Evolutionary conservation across 768 basidiomycete species (phyloP), one percentile per base, ranked within the genome.

Genomic region (Trametes meyenii): DNA sequence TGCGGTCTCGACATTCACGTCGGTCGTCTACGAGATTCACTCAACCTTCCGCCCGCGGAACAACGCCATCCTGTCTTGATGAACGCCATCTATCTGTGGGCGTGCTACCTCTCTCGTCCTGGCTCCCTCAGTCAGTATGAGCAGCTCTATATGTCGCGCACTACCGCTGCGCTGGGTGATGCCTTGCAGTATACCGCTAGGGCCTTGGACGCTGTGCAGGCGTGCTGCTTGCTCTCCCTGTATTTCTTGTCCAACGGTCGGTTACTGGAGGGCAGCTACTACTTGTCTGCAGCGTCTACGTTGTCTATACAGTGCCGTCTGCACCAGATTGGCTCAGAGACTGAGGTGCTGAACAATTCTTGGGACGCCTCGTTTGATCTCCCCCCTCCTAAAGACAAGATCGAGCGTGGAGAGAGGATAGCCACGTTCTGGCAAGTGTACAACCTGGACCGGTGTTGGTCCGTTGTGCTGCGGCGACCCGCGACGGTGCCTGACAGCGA

Each of bases 341-440:
- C 66, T 63, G 71, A 54, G 71, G 74, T 61, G 52, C 67, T 57
- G 19, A 65, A 63, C 19, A 58, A 60, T 49, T 40, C 38, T 13
- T 66, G 73, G 35, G 74, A 76, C 8, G 69, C 77, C 13, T 69
- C 74, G 3, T 80, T 80, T 62, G 81, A 83, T 44, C 75, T 86
- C 50, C 85, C 85, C 46, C 87, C 85, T 2, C 75, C 83, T 1
- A 84, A 83, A 69, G 82, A 82, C 64, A 75, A 81, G 42, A 72
- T 86, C 50, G 84, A 85, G 65, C 85, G 87, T 46, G 88, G 86
- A 49, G 89, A 92, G 69, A 79, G 88, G 43, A 85, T 91, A 58
- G 72, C 86, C 40, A 81, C 90, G 0, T 94, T 94, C 67, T 94
- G 91, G 91, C 89, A 92, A 70, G 88, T 90, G 12, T 94, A 86